A percentile compares a stretch with the other conserved stretches of the same genome.
These are phyloP conservation scores for Tylopilus rubrobrunneus DNA, from an alignment of 768 basidiomycete species.

Conservation along the genomic window DNA sequence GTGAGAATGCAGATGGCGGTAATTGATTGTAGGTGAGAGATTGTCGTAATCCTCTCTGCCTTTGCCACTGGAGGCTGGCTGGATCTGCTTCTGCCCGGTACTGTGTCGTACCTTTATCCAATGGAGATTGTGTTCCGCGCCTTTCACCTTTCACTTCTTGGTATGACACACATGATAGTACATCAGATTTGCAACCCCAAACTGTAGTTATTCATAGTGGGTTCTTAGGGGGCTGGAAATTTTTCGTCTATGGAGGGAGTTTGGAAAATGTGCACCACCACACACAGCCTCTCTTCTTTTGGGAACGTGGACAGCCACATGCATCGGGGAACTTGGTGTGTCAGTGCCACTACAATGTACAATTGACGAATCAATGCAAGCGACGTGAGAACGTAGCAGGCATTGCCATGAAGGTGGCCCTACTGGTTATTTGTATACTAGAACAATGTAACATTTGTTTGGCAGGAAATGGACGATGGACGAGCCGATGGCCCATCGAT, in stretches of 20 bases:
- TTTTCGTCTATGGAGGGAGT: too few species aligned
- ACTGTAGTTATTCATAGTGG: conserved; percentile 51
- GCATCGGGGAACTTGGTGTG: conserved; percentile 70
- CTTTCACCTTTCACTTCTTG: conserved; percentile 24
- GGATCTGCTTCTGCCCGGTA: conserved; percentile 82
- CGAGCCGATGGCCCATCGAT: too few species aligned
- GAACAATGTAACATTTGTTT: too few species aligned
- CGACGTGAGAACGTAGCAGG: too few species aligned
- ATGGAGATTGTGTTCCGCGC: neutral
- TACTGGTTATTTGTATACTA: too few species aligned
- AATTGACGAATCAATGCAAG: too few species aligned
- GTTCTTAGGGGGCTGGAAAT: too few species aligned
- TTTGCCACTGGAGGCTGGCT: too few species aligned
- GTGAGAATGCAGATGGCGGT: conserved; percentile 69
- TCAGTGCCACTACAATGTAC: too few species aligned
- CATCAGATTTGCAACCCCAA: conserved; percentile 48
- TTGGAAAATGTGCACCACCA: too few species aligned
- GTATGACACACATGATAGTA: neutral
- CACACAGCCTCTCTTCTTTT: conserved; percentile 83
- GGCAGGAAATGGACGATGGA: too few species aligned
- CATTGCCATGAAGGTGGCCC: too few species aligned
- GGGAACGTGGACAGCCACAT: conserved; percentile 62
- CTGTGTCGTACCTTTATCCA: neutral
- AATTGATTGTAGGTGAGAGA: conserved; percentile 66
- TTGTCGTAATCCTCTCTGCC: conserved; percentile 56